Conservation (phyloP, 352 stramenopile species). For the Aphanomyces stellatus region DNA sequence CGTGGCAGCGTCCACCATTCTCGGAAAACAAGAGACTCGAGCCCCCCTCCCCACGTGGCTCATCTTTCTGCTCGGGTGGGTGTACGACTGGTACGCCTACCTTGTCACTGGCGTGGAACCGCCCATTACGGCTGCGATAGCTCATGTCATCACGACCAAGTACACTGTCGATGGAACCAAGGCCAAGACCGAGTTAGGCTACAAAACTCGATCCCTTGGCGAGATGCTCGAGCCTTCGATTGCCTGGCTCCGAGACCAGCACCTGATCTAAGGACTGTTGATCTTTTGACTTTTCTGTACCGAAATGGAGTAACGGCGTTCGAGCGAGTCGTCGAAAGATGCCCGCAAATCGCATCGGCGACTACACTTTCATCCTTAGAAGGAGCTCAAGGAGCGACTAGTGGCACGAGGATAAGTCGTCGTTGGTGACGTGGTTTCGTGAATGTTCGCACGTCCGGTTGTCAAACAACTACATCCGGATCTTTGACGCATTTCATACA, state of each 20-base stretch:
- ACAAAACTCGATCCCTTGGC: not conserved
- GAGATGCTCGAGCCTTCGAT: not conserved
- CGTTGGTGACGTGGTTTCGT: too few relatives aligned
- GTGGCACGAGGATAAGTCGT: too few relatives aligned
- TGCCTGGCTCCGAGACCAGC: not conserved
- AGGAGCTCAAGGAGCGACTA: too few relatives aligned
- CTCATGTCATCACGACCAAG: not conserved
- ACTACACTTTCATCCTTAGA: too few relatives aligned
- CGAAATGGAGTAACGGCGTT: too few relatives aligned
- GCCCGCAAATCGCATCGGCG: too few relatives aligned
- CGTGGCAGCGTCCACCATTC: not conserved
- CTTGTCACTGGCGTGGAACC: not conserved
- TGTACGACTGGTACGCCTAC: not conserved
- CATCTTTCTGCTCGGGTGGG: not conserved
- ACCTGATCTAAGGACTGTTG: not conserved
- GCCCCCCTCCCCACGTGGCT: not conserved
- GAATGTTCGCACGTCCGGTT: too few relatives aligned
- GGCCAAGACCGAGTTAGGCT: conserved; percentile 4
- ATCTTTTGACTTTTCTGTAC: too few relatives aligned
- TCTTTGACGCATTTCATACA: too few relatives aligned
- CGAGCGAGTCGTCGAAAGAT: too few relatives aligned
- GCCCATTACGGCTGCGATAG: not conserved
- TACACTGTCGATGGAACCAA: not conserved
- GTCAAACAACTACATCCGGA: too few relatives aligned
- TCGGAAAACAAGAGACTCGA: conserved; percentile 14